These are phyloP conservation scores for Iberis pinnata DNA, from an alignment of 345 rosid genomes.

Conservation along the genomic window DNA sequence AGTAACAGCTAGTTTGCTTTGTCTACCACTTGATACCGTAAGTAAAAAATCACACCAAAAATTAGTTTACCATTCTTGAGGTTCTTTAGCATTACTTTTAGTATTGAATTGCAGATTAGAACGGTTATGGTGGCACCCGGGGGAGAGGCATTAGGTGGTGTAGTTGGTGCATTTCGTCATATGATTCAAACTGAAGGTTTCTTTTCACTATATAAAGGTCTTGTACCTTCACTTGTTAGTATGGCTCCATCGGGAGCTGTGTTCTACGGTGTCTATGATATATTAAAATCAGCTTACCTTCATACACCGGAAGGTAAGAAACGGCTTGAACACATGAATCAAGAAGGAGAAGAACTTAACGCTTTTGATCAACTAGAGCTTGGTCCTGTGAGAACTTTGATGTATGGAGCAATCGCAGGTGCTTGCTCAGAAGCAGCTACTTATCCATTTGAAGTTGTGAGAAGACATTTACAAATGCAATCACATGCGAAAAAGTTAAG, in stretches of 20 bases:
- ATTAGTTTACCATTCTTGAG: not conserved
- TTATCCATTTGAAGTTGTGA: constrained; percentile 70
- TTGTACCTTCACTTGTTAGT: constrained; percentile 61
- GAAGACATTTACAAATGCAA: constrained; percentile 68
- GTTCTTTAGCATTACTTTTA: constrained; percentile 3
- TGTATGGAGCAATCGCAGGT: constrained; percentile 67
- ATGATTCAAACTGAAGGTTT: constrained; percentile 65
- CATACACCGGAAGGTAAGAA: constrained; percentile 56
- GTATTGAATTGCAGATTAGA: constrained; percentile 39
- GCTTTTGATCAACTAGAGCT: constrained; percentile 71
- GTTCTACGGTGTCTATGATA: constrained; percentile 64
- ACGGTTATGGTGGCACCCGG: constrained; percentile 74
- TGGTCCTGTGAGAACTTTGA: constrained; percentile 59
- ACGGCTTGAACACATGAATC: constrained; percentile 52
- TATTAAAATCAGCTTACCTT: constrained; percentile 54
- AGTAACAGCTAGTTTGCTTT: constrained; percentile 59
- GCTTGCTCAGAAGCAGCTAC: constrained; percentile 79
- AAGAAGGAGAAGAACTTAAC: constrained; percentile 45
- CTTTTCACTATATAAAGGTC: constrained; percentile 65
- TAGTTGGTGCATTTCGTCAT: constrained; percentile 52
- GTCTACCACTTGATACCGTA: constrained; percentile 70
- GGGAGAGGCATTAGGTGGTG: constrained; percentile 67
- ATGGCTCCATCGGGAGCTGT: constrained; percentile 80
- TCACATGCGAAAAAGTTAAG: constrained; percentile 51
- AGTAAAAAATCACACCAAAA: constrained; percentile 17